Conservation (phyloP, 75 land plant genomes). For the Cryptomeria japonica region DNA sequence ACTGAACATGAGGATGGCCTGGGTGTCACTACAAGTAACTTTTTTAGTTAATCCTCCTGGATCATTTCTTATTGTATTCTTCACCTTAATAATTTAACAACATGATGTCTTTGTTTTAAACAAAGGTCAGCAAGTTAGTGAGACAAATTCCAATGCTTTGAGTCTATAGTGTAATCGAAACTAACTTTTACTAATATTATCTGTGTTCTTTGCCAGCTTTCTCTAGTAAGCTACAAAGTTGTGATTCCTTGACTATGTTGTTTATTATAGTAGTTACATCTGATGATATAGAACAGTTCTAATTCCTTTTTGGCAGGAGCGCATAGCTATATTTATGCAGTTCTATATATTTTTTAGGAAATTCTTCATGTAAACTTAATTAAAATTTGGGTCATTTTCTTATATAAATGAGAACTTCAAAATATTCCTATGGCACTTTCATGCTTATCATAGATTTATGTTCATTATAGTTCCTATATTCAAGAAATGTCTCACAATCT, state of each 20-base stretch:
- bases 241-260: not conserved
- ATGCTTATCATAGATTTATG: slow-evolving; percentile 1
- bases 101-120: not conserved
- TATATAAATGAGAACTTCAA: not conserved
- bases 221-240: not conserved
- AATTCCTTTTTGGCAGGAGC: not conserved
- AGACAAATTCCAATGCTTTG: not conserved
- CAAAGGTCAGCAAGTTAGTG: not conserved
- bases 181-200: not conserved
- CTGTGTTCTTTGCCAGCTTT: not conserved
- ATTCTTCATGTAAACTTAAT: not conserved
- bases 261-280: not conserved
- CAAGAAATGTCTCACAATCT: not conserved
- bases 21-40: too few species aligned
- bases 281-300: not conserved
- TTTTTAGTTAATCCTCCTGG: too few species aligned
- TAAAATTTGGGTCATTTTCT: not conserved
- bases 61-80: not conserved
- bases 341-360: not conserved
- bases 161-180: not conserved
- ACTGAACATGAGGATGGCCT: too few species aligned
- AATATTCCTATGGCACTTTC: not conserved
- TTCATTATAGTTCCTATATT: not conserved
- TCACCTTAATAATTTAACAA: not conserved
- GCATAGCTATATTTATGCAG: not conserved